Evolutionary conservation across 192 early-diverging fungal genomes (phyloP).

Genomic region (Cetraspora pellucida): DNA sequence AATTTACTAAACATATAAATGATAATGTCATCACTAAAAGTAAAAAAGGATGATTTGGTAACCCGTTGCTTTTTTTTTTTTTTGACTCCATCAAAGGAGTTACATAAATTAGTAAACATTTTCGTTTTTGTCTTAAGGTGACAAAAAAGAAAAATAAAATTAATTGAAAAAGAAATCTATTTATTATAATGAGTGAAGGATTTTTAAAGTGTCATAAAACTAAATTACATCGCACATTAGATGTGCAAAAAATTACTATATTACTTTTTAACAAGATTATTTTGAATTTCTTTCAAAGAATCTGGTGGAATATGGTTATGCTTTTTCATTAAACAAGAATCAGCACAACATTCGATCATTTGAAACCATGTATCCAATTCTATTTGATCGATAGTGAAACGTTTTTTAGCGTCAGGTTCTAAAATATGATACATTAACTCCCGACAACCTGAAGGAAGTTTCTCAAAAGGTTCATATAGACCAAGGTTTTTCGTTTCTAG

Average conservation of each 20-base stretch:
- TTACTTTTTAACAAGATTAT: not conserved
- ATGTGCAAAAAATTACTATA: not conserved
- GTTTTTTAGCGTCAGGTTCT: constrained; percentile 72
- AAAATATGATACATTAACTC: constrained; percentile 79
- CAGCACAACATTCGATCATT: constrained; percentile 60
- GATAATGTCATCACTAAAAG: too few species aligned
- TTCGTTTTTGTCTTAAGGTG: too few species aligned
- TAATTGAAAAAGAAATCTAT: too few species aligned
- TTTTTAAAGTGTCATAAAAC: too few species aligned
- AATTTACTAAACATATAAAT: too few species aligned
- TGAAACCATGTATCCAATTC: constrained; percentile 79
- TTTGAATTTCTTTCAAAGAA: constrained; percentile 30
- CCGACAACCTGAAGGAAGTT: constrained; percentile 64
- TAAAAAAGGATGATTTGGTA: too few species aligned
- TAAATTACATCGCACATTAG: too few species aligned
- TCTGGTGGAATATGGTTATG: constrained; percentile 20
- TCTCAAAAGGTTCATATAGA: constrained; percentile 76
- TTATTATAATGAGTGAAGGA: too few species aligned
- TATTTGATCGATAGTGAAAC: constrained; percentile 71
- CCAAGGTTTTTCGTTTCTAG: constrained; percentile 49
- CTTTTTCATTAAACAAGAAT: not conserved
- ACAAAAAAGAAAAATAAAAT: too few species aligned
- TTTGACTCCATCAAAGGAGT: too few species aligned
- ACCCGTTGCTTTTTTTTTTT: too few species aligned
- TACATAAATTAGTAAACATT: too few species aligned